These are phyloP conservation scores for Lipomyces mesembrius DNA, from an alignment of 805 yeast genomes.

Conservation along the genomic window DNA sequence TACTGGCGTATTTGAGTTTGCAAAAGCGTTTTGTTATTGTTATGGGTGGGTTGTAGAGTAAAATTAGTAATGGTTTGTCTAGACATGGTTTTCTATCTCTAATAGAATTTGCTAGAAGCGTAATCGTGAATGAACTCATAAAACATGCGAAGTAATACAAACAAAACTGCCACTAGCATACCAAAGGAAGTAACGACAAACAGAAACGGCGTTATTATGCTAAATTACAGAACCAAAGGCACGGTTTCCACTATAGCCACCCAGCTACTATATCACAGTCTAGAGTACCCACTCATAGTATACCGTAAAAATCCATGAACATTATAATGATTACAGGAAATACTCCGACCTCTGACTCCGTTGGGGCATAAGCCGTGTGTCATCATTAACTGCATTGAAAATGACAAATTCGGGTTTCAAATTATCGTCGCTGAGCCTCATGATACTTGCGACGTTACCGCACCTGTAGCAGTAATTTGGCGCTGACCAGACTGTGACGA, in stretches of 20 bases:
- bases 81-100: constrained; percentile 2
- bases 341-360: constrained; percentile 48
- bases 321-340: constrained; percentile 41
- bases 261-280: neutral
- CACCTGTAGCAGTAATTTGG: constrained; percentile 97
- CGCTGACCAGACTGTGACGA: constrained; percentile 97
- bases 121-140: neutral
- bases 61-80: neutral
- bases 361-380: constrained; percentile 47
- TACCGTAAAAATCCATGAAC: neutral
- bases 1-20: neutral
- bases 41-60: neutral
- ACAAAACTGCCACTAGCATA: neutral
- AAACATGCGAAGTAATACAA: neutral
- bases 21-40: neutral
- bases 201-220: neutral
- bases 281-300: neutral
- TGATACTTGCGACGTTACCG: constrained; percentile 97
- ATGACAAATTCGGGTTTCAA: constrained; percentile 84
- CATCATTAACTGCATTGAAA: constrained; percentile 92
- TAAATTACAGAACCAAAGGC: neutral
- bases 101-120: neutral
- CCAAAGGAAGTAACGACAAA: neutral
- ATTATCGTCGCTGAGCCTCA: constrained; percentile 88
- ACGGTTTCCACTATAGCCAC: neutral